phyloP scores from a whole-genome alignment of 768 basidiomycete genomes.

The Pholiota conissans region DNA sequence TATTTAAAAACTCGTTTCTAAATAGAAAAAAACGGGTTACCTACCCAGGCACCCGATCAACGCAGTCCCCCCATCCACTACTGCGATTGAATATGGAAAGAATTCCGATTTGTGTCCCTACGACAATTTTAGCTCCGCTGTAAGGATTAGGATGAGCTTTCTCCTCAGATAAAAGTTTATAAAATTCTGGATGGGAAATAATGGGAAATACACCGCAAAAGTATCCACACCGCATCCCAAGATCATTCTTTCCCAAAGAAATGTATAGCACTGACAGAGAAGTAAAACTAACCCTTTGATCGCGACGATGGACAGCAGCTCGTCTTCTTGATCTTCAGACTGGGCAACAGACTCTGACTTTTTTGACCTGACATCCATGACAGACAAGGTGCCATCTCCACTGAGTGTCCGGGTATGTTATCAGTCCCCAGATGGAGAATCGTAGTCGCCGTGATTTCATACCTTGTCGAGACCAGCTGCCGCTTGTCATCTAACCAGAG shows the following conservation, averaged over 20 bases:
- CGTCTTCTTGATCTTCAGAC: conserved; percentile 96
- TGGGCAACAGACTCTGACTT: conserved; percentile 76
- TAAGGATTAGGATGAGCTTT: conserved; percentile 5
- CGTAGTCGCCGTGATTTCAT: conserved; percentile 17
- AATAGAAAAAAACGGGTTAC: conserved; percentile 21
- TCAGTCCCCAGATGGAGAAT: background rate
- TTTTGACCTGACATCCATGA: conserved; percentile 86
- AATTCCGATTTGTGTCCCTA: conserved; percentile 89
- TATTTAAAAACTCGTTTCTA: conserved; percentile 13
- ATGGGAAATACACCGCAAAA: background rate
- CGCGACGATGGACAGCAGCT: conserved; percentile 80
- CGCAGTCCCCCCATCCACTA: conserved; percentile 90
- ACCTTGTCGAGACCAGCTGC: conserved; percentile 89
- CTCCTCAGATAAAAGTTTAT: background rate
- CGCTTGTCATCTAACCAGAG: conserved; percentile 82
- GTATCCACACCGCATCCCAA: conserved; percentile 15
- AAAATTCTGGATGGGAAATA: background rate
- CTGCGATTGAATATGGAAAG: conserved; percentile 87
- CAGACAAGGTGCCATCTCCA: conserved; percentile 91
- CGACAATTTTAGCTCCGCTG: conserved; percentile 78
- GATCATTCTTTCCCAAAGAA: background rate
- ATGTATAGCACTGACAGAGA: conserved; percentile 6
- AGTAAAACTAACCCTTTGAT: conserved; percentile 69
- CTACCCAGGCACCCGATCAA: conserved; percentile 86
- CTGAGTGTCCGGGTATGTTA: conserved; percentile 38